Conservation (phyloP, 148 eudicot species). For the Amaranthus cruentus region DNA sequence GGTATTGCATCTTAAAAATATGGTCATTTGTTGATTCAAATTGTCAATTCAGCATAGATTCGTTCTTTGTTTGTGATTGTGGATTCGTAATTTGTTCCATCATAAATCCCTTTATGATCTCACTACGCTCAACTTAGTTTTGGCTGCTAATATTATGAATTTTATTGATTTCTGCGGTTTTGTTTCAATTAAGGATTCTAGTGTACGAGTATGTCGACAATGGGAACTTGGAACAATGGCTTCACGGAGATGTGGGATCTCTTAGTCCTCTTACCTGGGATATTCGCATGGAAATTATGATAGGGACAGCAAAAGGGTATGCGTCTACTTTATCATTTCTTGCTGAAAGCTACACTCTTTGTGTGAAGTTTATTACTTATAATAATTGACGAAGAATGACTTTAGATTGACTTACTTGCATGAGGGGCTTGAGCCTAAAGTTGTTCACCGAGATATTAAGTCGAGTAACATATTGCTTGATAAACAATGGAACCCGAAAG, state of each 20-base stretch:
- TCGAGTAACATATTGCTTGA: conserved; percentile 91
- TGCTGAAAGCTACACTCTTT: conserved; percentile 4
- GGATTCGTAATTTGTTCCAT: too few species aligned
- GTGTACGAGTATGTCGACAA: conserved; percentile 88
- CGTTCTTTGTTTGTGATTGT: too few species aligned
- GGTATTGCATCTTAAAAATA: conserved; percentile 30
- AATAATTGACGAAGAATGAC: conserved; percentile 7
- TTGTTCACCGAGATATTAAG: conserved; percentile 85
- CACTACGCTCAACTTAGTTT: neutral
- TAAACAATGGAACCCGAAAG: conserved; percentile 71
- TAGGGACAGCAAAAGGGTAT: conserved; percentile 92
- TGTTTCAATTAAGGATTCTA: conserved; percentile 55
- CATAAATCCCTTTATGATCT: neutral
- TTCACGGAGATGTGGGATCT: conserved; percentile 88
- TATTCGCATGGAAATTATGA: conserved; percentile 56
- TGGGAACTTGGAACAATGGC: conserved; percentile 92
- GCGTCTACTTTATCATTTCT: neutral
- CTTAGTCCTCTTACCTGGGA: conserved; percentile 87
- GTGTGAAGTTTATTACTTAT: neutral
- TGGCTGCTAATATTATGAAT: neutral
- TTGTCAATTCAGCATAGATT: too few species aligned
- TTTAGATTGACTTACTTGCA: conserved; percentile 79
- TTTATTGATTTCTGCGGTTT: neutral
- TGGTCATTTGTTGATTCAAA: neutral
- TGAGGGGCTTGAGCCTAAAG: conserved; percentile 94